Evolutionary conservation across 1,139 yeast genomes (phyloP), one percentile per base, ranked within the genome.

Genomic region (Candida pseudoviswanathii): DNA sequence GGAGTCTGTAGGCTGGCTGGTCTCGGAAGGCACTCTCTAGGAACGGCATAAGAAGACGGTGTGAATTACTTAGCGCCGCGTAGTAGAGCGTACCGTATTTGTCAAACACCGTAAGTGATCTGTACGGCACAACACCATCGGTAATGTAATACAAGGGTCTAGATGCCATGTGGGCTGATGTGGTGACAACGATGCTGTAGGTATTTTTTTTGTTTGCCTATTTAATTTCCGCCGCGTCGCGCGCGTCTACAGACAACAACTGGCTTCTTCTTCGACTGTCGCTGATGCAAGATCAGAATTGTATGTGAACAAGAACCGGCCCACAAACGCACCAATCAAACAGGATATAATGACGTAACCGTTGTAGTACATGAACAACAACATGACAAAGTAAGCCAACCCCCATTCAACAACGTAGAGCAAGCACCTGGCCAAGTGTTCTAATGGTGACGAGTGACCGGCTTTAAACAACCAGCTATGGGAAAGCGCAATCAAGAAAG

Each of bases 341-440:
- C 86, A 82, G 22, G 83, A 77, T 50, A 85, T 81, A 50, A 84
- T 80, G 34, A 85, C 73, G 62, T 83, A 85, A 21, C 90, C 90
- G 58, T 85, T 85, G 68, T 81, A 85, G 69, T 84, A 84, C 90
- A 85, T 85, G 70, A 84, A 84, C 57, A 85, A 68, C 68, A 85
- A 73, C 88, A 85, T 85, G 57, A 85, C 77, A 48, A 85, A 65
- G 61, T 84, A 85, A 4, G 85, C 80, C 21, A 80, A 75, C 1
- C 86, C 86, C 80, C 86, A 82, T 61, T 84, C 84, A 29, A 82
- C 57, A 1, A 82, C 75, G 62, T 78, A 85, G 58, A 39, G 42
- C 10, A 39, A n/a, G 6, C 33, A 16, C 21, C 42, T 27, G 9
- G 29, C 22, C 7, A 39, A 27, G 29, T 84, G 89, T 55, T 82